Evolutionary conservation across 164 flowering plant species (phyloP).

Genomic region (Vitis labrusca): DNA sequence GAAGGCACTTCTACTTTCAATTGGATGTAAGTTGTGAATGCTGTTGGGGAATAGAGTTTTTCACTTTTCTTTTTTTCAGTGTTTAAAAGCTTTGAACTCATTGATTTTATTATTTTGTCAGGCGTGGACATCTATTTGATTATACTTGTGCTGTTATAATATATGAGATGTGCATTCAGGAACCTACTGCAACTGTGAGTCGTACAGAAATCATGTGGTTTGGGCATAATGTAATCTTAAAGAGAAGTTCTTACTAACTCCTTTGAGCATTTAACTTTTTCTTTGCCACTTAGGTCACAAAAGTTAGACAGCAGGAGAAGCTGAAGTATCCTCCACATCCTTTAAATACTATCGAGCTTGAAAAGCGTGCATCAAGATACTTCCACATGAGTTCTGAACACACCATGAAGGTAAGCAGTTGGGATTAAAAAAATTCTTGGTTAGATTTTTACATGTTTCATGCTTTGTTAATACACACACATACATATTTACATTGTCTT

Average conservation of each 20-base stretch:
- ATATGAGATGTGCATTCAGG: conserved; percentile 94
- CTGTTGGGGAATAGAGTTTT: not conserved
- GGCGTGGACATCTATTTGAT: conserved; percentile 96
- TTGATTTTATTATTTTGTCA: conserved; percentile 23
- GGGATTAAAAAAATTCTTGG: not conserved
- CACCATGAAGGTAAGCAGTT: conserved; percentile 81
- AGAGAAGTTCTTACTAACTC: not conserved
- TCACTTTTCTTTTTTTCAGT: not conserved
- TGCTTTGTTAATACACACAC: no score
- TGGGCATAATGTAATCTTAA: not conserved
- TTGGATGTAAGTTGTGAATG: conserved; percentile 68
- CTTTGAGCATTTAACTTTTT: not conserved
- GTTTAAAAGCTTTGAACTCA: not conserved
- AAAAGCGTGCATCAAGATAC: conserved; percentile 94
- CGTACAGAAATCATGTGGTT: not conserved
- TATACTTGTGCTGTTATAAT: conserved; percentile 72
- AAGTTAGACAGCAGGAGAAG: conserved; percentile 77
- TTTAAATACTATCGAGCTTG: conserved; percentile 92
- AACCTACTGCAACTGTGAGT: conserved; percentile 89
- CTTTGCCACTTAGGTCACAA: conserved; percentile 51
- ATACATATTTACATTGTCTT: no score
- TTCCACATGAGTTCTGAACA: conserved; percentile 94
- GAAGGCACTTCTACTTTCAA: conserved; percentile 76
- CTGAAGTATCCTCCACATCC: conserved; percentile 89
- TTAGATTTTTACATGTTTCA: no score